phyloP scores from a whole-genome alignment of 352 stramenopile genomes.

The Aphanomyces cochlioides region DNA sequence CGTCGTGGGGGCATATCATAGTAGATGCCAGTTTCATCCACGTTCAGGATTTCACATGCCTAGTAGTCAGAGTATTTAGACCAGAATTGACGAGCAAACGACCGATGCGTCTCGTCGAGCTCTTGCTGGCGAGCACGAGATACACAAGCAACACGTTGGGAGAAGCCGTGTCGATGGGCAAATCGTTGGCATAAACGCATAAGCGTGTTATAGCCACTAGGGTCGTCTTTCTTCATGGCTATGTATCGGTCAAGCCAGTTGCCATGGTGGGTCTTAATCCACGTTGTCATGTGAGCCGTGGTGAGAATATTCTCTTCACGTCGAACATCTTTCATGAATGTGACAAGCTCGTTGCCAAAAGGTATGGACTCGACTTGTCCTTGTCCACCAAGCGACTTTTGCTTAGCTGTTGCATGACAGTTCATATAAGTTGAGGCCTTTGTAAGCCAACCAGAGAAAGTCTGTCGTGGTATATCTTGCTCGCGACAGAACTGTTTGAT shows the following conservation, averaged over 20 bases:
- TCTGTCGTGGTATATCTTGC: not conserved
- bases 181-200: not conserved
- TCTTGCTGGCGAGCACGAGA: not conserved
- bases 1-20: not conserved
- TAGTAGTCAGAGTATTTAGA: not conserved
- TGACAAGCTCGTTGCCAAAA: not conserved
- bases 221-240: not conserved
- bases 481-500: not conserved
- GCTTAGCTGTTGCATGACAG: not conserved
- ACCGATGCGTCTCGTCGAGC: not conserved
- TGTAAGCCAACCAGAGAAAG: not conserved
- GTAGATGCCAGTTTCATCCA: not conserved
- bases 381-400: not conserved
- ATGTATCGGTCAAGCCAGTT: not conserved
- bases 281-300: not conserved
- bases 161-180: not conserved
- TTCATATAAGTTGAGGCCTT: not conserved
- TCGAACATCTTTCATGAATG: slow-evolving; percentile 49
- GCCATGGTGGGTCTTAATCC: not conserved
- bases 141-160: not conserved
- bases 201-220: not conserved
- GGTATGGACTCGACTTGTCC: not conserved
- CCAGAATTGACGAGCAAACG: not conserved
- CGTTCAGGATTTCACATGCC: not conserved
- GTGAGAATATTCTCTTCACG: slow-evolving; percentile 34